These are phyloP conservation scores for Maudiozyma serrabonitensis DNA, from an alignment of 805 yeast genomes.

Conservation along the genomic window DNA sequence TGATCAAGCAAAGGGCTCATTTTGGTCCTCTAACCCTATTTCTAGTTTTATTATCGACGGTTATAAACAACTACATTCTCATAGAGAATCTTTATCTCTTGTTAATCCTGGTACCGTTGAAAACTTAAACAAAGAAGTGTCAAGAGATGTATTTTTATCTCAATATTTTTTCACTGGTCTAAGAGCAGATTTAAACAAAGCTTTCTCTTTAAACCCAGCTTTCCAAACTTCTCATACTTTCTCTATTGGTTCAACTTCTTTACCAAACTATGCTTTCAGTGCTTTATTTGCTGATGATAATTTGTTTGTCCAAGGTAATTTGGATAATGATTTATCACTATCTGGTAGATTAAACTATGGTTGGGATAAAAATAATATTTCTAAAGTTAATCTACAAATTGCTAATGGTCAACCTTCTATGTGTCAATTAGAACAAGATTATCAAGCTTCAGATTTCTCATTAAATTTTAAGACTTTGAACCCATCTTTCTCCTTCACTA, in stretches of 20 bases:
- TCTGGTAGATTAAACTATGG: constrained; percentile 87
- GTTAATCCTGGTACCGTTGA: constrained; percentile 92
- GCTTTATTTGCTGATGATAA: constrained; percentile 83
- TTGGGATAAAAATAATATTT: constrained; percentile 69
- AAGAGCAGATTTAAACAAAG: constrained; percentile 92
- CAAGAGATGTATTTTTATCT: constrained; percentile 83
- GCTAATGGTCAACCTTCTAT: constrained; percentile 84
- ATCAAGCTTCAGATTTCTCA: constrained; percentile 80
- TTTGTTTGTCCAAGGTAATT: constrained; percentile 79
- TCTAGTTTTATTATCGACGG: constrained; percentile 71
- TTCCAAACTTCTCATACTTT: constrained; percentile 96
- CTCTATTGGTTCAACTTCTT: constrained; percentile 71
- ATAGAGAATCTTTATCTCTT: constrained; percentile 73
- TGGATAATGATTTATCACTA: constrained; percentile 78
- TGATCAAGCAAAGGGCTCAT: constrained; percentile 37
- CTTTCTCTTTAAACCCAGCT: constrained; percentile 81
- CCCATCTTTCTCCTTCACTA: constrained; percentile 53
- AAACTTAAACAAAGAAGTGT: constrained; percentile 85
- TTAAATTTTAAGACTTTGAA: constrained; percentile 84
- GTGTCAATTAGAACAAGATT: constrained; percentile 94
- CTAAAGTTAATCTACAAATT: constrained; percentile 81
- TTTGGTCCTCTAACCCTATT: constrained; percentile 79
- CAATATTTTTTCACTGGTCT: constrained; percentile 91
- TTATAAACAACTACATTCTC: constrained; percentile 60
- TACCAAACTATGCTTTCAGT: constrained; percentile 86